Evolutionary conservation across 768 basidiomycete genomes (phyloP), one percentile per base, ranked within the genome.

Genomic region (Nidularia pulvinata): DNA sequence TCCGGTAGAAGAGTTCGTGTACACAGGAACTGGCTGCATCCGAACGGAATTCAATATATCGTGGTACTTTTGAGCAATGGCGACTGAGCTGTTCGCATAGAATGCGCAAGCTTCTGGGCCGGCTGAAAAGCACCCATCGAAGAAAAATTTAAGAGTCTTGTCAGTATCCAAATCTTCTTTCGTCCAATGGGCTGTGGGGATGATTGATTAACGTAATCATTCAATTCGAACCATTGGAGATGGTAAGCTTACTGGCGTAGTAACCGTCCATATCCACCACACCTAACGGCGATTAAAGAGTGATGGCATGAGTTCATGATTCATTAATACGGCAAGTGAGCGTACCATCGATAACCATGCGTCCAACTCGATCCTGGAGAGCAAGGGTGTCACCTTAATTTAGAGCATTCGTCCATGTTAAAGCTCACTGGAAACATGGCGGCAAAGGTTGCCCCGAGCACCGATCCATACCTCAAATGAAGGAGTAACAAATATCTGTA

Each of bases 191-290:
- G 13, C 9, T 43, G n/a, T n/a, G n/a, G n/a, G n/a, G n/a, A n/a
- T n/a, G n/a, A n/a, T n/a, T n/a, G n/a, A n/a, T n/a, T n/a, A n/a
- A n/a, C n/a, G n/a, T n/a, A n/a, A n/a, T n/a, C n/a, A n/a, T n/a
- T n/a, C n/a, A n/a, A n/a, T n/a, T n/a, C n/a, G n/a, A n/a, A n/a
- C n/a, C n/a, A n/a, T n/a, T n/a, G n/a, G n/a, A n/a, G n/a, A n/a
- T n/a, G n/a, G n/a, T n/a, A n/a, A n/a, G n/a, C n/a, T n/a, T n/a
- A n/a, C n/a, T n/a, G n/a, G n/a, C n/a, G n/a, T n/a, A 78, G 52
- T 75, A 77, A 46, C 74, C 59, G 22, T 75, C 70, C 0, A 69
- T 57, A 43, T 77, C 75, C 14, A 68, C 65, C 16, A 76, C 73
- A 19, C 74, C n/a, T n/a, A n/a, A n/a, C n/a, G n/a, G n/a, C n/a